Evolutionary conservation across 768 basidiomycete genomes (phyloP).

Genomic region (Pisolithus sp.): DNA sequence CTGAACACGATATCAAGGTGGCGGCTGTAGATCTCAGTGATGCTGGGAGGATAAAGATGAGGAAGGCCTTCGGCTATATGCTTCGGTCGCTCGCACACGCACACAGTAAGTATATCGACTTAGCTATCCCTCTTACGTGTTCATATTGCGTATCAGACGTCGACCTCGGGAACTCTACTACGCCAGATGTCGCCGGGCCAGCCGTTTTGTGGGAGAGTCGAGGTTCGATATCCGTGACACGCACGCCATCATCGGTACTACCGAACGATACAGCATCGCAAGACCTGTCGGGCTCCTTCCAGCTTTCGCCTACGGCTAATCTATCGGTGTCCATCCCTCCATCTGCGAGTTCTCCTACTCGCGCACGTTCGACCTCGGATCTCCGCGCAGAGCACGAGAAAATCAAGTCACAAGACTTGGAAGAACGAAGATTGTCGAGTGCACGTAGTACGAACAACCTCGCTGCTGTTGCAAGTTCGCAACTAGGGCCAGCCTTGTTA

Average conservation of each 20-base stretch:
- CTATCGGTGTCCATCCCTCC: conserved; percentile 34
- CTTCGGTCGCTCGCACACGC: conserved; percentile 56
- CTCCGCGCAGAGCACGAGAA: conserved; percentile 39
- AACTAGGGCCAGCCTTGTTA: conserved; percentile 11
- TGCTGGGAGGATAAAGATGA: conserved; percentile 64
- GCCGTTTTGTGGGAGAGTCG: conserved; percentile 51
- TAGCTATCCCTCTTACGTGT: background rate
- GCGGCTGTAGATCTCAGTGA: conserved; percentile 64
- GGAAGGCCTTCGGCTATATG: conserved; percentile 68
- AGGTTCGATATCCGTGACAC: conserved; percentile 43
- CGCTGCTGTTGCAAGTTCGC: conserved; percentile 13
- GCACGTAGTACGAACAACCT: conserved; percentile 24
- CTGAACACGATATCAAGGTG: conserved; percentile 66
- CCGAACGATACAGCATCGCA: conserved; percentile 29
- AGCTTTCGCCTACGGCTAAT: conserved; percentile 28
- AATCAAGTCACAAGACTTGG: conserved; percentile 20
- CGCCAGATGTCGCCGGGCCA: conserved; percentile 51
- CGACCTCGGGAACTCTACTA: conserved; percentile 65
- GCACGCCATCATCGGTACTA: conserved; percentile 39
- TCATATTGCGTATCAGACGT: conserved; percentile 25
- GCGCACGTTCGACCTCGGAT: conserved; percentile 52
- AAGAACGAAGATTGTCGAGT: conserved; percentile 26
- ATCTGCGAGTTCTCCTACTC: conserved; percentile 41
- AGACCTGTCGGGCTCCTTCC: conserved; percentile 20
- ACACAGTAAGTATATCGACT: conserved; percentile 23